Base-by-base conservation (phyloP, 805 yeast species). In the Lipomyces orientalis region DNA sequence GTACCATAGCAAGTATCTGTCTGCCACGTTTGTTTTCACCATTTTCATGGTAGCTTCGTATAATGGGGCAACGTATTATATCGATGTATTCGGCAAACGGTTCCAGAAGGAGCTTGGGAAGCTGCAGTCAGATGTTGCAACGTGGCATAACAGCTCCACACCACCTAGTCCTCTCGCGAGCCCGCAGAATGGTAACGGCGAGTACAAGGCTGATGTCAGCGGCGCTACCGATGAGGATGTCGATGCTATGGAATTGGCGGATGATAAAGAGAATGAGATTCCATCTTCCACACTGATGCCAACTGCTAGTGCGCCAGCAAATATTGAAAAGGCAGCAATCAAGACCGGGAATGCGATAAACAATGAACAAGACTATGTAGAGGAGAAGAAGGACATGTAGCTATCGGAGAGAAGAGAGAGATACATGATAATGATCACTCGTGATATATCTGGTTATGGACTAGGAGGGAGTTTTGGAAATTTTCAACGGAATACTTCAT, bases 11-110 rank as follows among this genome's bases (percentile, higher is more conserved):
- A 88, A 89, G 74, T 79, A 80, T 56, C 85, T 90, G 1, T 91
- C 95, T 33, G 86, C 88, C 0, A 71, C 82, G 0, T 93, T 93
- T 75, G 83, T 94, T 70, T 79, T 86, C 1, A 82, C 85, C 61
- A 91, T 94, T n/a, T 93, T 93, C 73, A 77, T 88, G 58, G 84
- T 86, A 77, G 96, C 98, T 1, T 83, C 93, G 54, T 92, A 89
- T 77, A 93, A 95, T 72, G 99, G 99, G 35, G 99, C 98, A 1
- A 91, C 97, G 0, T 94, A 91, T 76, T 94, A 94, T 77, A 84
- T 95, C 65, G 98, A 94, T 74, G 89, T 89, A 61, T 95, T 93
- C 79, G 98, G 98, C 25, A 90, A 88, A 76, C 85, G 93, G 71
- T 88, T 93, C 75, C 97, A 93, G 75, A 91, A 89, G 74, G 97